Evolutionary conservation across 148 eudicot genomes (phyloP), one percentile per base, ranked within the genome.

Genomic region (Polygonum maritimum): DNA sequence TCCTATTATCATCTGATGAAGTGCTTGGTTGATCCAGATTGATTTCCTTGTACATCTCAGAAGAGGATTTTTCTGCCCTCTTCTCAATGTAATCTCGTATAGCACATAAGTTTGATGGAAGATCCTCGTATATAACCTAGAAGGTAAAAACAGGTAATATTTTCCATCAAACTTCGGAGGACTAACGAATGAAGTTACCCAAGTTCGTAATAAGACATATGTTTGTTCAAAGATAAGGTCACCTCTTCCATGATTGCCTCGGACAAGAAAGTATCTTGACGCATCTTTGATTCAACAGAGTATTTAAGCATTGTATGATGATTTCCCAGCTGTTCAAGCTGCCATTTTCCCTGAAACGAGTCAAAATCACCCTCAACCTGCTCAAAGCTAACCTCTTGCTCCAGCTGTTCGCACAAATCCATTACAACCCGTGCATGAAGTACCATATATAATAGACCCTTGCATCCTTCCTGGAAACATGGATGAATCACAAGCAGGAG

Each of bases 171-270:
- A 21, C 63, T 57, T 21, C 3, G 2, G 19, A 57, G 63, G 26
- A 19, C 26, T 19, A 51, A 51, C 10, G 31, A 19, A 57, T 57
- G 63, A 57, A 57, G 22, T 21, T 26, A 26, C 31, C 31, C 31
- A 26, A 26, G 31, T 26, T 26, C 31, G 1, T 26, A 26, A 26
- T 26, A 26, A 26, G 0, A 26, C 31, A 26, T 26, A 26, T 26
- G 31, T 26, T 26, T 26, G 31, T 26, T 26, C 31, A 26, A 38
- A 38, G 44, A 67, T 36, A 15, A 36, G 21, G 45, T 14, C 41
- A 72, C 98, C 98, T 95, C 97, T 84, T 95, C 98, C 97, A 95
- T 89, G 48, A 95, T 88, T 73, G 93, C 92, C 80, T 95, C 98
- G 16, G 98, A 92, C 48, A 95, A 91, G 49, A 95, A 83, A 48